phyloP scores from a whole-genome alignment of 345 rosid genomes.

The Ceriops decandra region DNA sequence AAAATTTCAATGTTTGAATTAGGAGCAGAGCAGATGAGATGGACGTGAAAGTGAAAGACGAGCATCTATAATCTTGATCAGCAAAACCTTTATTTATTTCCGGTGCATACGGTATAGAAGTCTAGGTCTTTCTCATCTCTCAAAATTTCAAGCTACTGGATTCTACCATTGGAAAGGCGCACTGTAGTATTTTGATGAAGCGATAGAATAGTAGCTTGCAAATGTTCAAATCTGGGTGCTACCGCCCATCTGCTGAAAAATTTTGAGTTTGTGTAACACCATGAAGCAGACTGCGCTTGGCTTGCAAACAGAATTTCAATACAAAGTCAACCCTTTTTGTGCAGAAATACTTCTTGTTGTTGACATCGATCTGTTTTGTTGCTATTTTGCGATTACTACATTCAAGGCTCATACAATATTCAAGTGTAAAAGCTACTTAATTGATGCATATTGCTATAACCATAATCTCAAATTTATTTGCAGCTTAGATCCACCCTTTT shows the following conservation, averaged over 20 bases:
- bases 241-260: slow-evolving; percentile 6
- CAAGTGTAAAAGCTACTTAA: no score
- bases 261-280: background rate
- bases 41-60: slow-evolving; percentile 42
- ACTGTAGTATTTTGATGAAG: slow-evolving; percentile 8
- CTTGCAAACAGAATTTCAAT: background rate
- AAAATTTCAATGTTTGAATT: background rate
- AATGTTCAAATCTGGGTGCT: background rate
- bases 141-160: background rate
- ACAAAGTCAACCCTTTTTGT: background rate
- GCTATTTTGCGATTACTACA: no score
- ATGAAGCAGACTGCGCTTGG: slow-evolving; percentile 1
- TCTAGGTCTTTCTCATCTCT: background rate
- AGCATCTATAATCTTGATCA: slow-evolving; percentile 29
- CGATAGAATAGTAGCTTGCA: slow-evolving; percentile 19
- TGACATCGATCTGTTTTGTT: no score
- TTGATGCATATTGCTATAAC: no score
- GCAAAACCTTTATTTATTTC: background rate
- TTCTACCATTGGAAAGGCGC: background rate
- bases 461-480: no score
- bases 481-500: no score
- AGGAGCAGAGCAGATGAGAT: slow-evolving; percentile 46
- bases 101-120: background rate
- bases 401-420: no score
- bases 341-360: background rate